Percentiles rank a stretch among this genome's conserved stretches.
Conservation (phyloP, 345 rosid genomes). For the Tarenaya hassleriana region DNA sequence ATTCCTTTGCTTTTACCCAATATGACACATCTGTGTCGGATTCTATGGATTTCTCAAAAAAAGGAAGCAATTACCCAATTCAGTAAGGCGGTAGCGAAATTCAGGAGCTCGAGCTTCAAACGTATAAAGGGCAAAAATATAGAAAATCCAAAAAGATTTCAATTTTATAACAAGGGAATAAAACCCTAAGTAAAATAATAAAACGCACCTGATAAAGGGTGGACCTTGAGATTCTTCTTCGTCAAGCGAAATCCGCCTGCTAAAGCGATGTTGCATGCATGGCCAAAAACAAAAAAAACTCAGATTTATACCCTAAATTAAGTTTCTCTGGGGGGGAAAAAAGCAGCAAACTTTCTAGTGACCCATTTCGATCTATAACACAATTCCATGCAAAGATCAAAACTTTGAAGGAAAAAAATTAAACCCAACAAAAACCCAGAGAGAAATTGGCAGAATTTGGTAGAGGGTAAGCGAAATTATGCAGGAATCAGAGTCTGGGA, state of each 20-base stretch:
- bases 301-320: slow-evolving; percentile 7
- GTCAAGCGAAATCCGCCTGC: slow-evolving; percentile 21
- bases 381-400: slow-evolving; percentile 7
- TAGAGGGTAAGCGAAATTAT: not conserved
- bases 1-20: no score
- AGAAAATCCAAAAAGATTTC: no score
- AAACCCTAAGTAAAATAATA: not conserved
- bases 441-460: slow-evolving; percentile 2
- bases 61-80: no score
- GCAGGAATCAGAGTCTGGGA: no score
- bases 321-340: slow-evolving; percentile 5
- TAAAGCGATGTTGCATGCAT: slow-evolving; percentile 27
- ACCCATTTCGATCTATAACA: slow-evolving; percentile 11
- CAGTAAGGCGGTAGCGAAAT: no score
- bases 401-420: not conserved
- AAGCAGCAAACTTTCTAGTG: not conserved
- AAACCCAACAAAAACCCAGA: slow-evolving; percentile 8
- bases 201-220: slow-evolving; percentile 23
- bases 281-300: slow-evolving; percentile 1
- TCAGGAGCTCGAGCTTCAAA: no score
- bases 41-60: no score
- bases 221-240: slow-evolving; percentile 27
- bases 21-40: no score
- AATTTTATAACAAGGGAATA: not conserved
- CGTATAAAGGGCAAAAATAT: no score